Conservation (phyloP, 176 grass and related monocot genomes). For the sorghum (Sorghum bicolor) region Sorghum_bicolor_NCBIv3 NC_012878.2:14379001-14379500, state of each 20-base stretch:
- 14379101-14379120: background rate
- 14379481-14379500: constrained; percentile 18
- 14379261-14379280: constrained; percentile 42
- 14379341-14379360: background rate
- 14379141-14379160: constrained; percentile 15
- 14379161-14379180: constrained; percentile 28
- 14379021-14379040: background rate
- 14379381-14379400: background rate
- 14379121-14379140: constrained; percentile 39
- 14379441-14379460: background rate
- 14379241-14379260: too few relatives aligned
- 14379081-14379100: background rate
- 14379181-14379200: constrained; percentile 31
- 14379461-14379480: constrained; percentile 16
- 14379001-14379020: background rate
- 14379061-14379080: background rate
- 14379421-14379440: background rate
- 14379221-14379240: constrained; percentile 37
- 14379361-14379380: background rate
- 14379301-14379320: constrained; percentile 17
- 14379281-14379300: constrained; percentile 38
- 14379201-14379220: constrained; percentile 34
- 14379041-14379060: background rate
- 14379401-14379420: background rate
- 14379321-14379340: background rate